phyloP scores from a whole-genome alignment of 2,329 filamentous ascomycete species.

The Alternaria sp. region DNA sequence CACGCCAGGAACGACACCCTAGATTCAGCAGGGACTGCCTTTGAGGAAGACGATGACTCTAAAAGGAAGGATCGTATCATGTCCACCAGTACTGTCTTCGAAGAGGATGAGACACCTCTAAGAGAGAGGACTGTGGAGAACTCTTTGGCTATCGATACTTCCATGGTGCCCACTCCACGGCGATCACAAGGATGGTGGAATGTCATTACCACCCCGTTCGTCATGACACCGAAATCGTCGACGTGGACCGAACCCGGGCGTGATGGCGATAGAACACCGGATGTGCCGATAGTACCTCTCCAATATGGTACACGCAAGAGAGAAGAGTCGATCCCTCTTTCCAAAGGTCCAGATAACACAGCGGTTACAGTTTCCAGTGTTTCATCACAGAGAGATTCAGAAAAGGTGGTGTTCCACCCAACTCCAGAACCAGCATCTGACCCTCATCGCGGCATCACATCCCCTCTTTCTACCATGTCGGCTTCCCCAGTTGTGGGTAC shows the following conservation, averaged over 20 bases:
- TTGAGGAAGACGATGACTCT: conserved; percentile 60
- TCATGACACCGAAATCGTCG: conserved; percentile 47
- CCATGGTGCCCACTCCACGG: conserved; percentile 60
- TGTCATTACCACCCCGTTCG: conserved; percentile 75
- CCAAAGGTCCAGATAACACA: neutral
- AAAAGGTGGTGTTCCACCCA: conserved; percentile 14
- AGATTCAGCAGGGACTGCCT: conserved; percentile 49
- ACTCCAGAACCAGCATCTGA: conserved; percentile 17
- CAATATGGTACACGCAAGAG: conserved; percentile 31
- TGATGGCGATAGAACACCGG: conserved; percentile 37
- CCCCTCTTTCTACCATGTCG: conserved; percentile 41
- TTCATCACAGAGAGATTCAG: neutral
- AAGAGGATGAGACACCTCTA: conserved; percentile 66
- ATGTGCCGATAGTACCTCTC: conserved; percentile 45
- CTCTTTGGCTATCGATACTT: conserved; percentile 50
- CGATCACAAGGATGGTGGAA: conserved; percentile 80
- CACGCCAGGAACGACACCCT: conserved; percentile 44
- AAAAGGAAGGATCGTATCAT: conserved; percentile 53
- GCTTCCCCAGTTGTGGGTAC: conserved; percentile 44
- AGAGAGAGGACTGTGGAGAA: conserved; percentile 33
- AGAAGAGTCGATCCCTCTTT: conserved; percentile 27
- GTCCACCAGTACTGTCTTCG: conserved; percentile 73
- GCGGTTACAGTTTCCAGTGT: neutral
- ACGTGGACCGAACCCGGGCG: conserved; percentile 44
- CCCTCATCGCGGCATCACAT: conserved; percentile 27